Evolutionary conservation across 1,284 basidiomycete genomes (phyloP).

Genomic region (Leccinum griseonigrum): DNA sequence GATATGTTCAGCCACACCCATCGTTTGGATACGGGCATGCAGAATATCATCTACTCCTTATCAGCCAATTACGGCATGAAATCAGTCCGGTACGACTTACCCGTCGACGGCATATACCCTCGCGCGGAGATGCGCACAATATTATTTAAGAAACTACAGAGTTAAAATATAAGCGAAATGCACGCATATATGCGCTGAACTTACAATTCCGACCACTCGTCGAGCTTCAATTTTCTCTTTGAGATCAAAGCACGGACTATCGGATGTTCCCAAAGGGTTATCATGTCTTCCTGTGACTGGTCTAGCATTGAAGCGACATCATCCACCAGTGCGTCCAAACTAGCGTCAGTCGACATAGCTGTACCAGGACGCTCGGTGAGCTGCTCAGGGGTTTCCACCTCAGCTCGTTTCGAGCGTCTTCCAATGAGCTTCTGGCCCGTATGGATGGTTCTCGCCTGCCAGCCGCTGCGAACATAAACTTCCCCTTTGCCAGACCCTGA

Average conservation of each 20-base stretch:
- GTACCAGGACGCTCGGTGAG: conserved; percentile 25
- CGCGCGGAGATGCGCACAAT: conserved; percentile 64
- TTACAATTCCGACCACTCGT: conserved; percentile 83
- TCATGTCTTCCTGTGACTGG: conserved; percentile 58
- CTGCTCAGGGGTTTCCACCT: conserved; percentile 13
- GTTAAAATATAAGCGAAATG: conserved; percentile 7
- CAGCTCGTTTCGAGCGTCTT: conserved; percentile 23
- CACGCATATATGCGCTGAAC: conserved; percentile 37
- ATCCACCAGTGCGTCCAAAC: conserved; percentile 54
- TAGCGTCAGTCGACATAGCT: conserved; percentile 21
- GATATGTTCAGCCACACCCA: conserved; percentile 78
- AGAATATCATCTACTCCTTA: conserved; percentile 69
- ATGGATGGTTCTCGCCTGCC: conserved; percentile 67
- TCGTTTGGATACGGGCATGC: conserved; percentile 80
- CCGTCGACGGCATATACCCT: conserved; percentile 71
- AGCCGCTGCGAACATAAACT: conserved; percentile 74
- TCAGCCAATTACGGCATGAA: neutral
- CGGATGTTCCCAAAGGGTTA: conserved; percentile 66
- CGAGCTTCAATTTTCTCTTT: conserved; percentile 67
- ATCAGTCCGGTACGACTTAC: conserved; percentile 34
- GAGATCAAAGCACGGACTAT: conserved; percentile 64
- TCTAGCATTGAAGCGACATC: conserved; percentile 59
- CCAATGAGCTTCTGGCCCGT: conserved; percentile 38
- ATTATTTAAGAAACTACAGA: conserved; percentile 65
- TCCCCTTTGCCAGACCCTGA: conserved; percentile 70